A percentile compares a stretch with the other conserved stretches of the same genome.
phyloP scores from a whole-genome alignment of 495 filamentous ascomycete genomes.

The Penicillium robsamsonii region DNA sequence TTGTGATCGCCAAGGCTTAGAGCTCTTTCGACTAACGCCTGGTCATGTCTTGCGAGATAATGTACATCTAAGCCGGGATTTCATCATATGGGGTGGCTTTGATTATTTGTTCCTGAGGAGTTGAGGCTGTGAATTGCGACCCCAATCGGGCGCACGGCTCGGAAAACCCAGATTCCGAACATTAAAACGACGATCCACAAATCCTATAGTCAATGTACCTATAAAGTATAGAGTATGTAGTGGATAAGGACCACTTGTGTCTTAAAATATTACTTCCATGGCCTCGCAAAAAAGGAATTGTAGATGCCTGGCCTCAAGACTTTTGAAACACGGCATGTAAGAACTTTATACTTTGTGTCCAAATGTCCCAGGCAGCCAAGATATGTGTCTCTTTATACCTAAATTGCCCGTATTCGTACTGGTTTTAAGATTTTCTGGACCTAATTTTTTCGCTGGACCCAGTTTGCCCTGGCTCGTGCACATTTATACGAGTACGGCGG shows the following conservation, averaged over 20 bases:
- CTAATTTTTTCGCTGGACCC: background rate
- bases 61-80: background rate
- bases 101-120: background rate
- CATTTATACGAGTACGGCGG: conserved; percentile 12
- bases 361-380: background rate
- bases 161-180: background rate
- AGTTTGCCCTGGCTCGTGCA: conserved; percentile 11
- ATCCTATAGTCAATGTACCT: background rate
- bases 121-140: conserved; percentile 7
- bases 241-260: background rate
- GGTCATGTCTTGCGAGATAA: background rate
- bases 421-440: background rate
- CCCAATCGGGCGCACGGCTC: background rate
- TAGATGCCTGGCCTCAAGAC: conserved; percentile 3
- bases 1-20: background rate
- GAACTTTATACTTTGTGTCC: background rate
- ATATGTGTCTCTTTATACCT: background rate
- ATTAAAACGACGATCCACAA: background rate
- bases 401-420: background rate
- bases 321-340: background rate
- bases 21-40: background rate
- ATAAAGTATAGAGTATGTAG: background rate
- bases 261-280: background rate
- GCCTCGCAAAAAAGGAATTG: background rate
- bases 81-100: conserved; percentile 1